These are phyloP conservation scores for Candida nonsorbophila DNA, from an alignment of 805 yeast genomes.

Conservation along the genomic window DNA sequence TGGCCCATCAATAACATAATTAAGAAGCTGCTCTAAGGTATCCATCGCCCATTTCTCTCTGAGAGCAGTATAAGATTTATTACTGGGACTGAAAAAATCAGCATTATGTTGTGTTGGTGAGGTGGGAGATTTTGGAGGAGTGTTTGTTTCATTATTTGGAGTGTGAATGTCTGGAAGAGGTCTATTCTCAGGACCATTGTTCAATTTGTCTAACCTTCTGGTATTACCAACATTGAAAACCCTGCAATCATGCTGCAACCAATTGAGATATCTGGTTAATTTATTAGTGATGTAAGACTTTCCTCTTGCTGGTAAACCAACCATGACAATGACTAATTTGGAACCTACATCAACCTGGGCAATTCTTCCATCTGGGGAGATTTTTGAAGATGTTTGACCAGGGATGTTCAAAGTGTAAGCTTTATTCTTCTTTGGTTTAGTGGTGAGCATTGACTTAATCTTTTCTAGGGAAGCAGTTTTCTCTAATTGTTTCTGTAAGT, in stretches of 20 bases:
- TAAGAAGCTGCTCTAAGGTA: slow-evolving; percentile 77
- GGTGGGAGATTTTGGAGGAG: slow-evolving; percentile 12
- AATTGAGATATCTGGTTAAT: slow-evolving; percentile 81
- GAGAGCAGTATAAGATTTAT: slow-evolving; percentile 53
- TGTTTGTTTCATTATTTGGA: slow-evolving; percentile 21
- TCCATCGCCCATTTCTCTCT: slow-evolving; percentile 97
- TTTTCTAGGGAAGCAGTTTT: slow-evolving; percentile 39
- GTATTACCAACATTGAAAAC: slow-evolving; percentile 96
- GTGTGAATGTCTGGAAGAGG: slow-evolving; percentile 47
- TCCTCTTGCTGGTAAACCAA: slow-evolving; percentile 93
- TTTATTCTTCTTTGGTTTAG: slow-evolving; percentile 42
- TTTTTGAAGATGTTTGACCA: slow-evolving; percentile 78
- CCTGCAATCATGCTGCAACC: slow-evolving; percentile 87
- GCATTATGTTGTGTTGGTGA: slow-evolving; percentile 54
- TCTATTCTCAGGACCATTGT: slow-evolving; percentile 63
- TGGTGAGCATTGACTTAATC: slow-evolving; percentile 26
- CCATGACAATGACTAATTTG: slow-evolving; percentile 91
- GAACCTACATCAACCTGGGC: slow-evolving; percentile 69
- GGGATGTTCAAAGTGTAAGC: slow-evolving; percentile 89
- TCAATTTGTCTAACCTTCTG: slow-evolving; percentile 64
- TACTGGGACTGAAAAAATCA: slow-evolving; percentile 79
- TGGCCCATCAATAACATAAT: slow-evolving; percentile 70
- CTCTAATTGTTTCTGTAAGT: slow-evolving; percentile 30
- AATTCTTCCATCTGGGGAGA: slow-evolving; percentile 69
- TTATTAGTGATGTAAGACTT: slow-evolving; percentile 91